These are phyloP conservation scores for Blastocladiella emersonii DNA, from an alignment of 371 early-diverging fungal genomes.

Conservation along the genomic window DNA sequence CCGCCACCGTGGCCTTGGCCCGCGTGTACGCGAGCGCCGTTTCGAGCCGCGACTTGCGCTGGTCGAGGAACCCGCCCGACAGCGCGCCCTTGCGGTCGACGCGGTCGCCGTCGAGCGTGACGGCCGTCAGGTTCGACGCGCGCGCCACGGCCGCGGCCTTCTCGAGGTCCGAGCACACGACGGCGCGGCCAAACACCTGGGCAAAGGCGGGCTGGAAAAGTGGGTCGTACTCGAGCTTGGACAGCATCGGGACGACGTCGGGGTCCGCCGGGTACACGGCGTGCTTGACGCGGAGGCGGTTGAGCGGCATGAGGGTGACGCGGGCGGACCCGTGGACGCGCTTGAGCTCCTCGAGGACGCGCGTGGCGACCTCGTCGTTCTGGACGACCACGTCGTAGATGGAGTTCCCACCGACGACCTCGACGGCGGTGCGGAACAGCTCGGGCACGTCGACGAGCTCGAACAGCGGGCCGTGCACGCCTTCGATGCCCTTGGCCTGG, in stretches of 20 bases:
- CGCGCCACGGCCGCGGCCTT: constrained; percentile 66
- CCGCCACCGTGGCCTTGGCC: constrained; percentile 24
- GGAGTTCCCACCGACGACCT: constrained; percentile 74
- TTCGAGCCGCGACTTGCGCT: constrained; percentile 57
- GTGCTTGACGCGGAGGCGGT: constrained; percentile 49
- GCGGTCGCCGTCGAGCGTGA: constrained; percentile 85
- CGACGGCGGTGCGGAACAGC: constrained; percentile 71
- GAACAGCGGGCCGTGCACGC: constrained; percentile 84
- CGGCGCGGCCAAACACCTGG: constrained; percentile 80
- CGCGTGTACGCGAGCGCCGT: constrained; percentile 36
- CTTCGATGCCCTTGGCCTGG: constrained; percentile 40
- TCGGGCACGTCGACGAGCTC: constrained; percentile 81
- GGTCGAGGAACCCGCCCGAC: constrained; percentile 80
- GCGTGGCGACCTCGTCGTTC: constrained; percentile 75
- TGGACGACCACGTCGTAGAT: constrained; percentile 97
- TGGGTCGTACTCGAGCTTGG: constrained; percentile 52
- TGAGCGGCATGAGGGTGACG: constrained; percentile 95
- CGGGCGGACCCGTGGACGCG: constrained; percentile 56
- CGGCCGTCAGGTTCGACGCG: constrained; percentile 57
- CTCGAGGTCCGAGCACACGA: constrained; percentile 79
- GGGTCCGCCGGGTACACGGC: constrained; percentile 51
- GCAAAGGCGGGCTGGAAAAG: constrained; percentile 53
- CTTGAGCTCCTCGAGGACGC: constrained; percentile 58
- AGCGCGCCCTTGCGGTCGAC: constrained; percentile 88
- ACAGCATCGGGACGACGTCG: constrained; percentile 73